Evolutionary conservation across 78 protist genomes (phyloP), one percentile per base, ranked within the genome.

Genomic region (Cavenderia fasciculata): DNA sequence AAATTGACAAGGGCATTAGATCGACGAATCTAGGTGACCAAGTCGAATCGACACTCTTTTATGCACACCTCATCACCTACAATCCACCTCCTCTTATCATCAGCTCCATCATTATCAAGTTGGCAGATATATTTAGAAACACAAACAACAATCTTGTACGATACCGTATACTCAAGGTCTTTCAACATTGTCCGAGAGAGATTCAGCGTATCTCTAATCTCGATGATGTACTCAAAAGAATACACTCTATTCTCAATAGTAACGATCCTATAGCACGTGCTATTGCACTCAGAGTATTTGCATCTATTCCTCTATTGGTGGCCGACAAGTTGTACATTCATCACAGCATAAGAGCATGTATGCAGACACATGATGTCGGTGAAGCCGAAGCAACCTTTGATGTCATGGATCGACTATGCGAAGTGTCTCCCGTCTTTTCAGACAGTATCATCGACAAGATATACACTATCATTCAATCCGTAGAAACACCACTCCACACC

Each of bases 201-300:
- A 51, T 82, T 25, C 74, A 62, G 36, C 56, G 61, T 27, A 18
- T 82, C 10, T 44, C 70, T 25, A 82, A 68, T 31, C 38, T 68
- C 4, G 92, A 72, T 33, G 92, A 86, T 11, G 84, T 86, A 4
- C 33, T 74, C n/a, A 72, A 74, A 25, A 43, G 92, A 40, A 74
- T 86, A 29, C 92, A 86, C 66, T 63, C 77, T 3, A 84, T 86
- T 7, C 59, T 59, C 23, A 1, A 59, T 21, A 65, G 79, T 33
- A 86, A 86, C 51, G 92, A 86, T 29, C 71, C 85, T 46, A n/a
- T 86, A 18, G 92, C 92, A 62, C 12, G 92, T 25, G 51, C 86
- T 40, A 25, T 86, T 7, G 69, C 92, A 23, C 43, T 86, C 23
- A 11, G 92, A 40, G 62, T 86, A 7, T 52, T 86, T 11, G 92